Percentiles rank a stretch among this genome's conserved stretches.
Evolutionary conservation across 768 basidiomycete genomes (phyloP).

Genomic region (Tricholoma hemisulphureum): DNA sequence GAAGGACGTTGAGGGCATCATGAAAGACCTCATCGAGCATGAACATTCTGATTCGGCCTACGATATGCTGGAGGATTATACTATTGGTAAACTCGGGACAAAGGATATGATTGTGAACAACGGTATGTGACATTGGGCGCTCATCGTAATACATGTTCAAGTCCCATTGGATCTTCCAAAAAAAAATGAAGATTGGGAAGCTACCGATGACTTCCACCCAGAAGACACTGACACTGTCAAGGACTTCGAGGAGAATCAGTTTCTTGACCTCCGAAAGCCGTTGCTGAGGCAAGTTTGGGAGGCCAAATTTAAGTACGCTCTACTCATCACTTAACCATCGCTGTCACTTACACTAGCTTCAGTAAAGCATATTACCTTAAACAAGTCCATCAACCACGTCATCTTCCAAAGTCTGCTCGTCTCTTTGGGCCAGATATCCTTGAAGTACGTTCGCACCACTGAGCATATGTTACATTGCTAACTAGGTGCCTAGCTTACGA

Average conservation of each 20-base stretch:
- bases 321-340: background rate
- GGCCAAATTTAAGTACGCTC: constrained; percentile 71
- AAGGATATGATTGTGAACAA: constrained; percentile 76
- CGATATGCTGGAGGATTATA: constrained; percentile 86
- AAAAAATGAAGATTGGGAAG: constrained; percentile 97
- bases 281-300: constrained; percentile 85
- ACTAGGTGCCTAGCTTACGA: constrained; percentile 53
- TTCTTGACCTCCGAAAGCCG: constrained; percentile 87
- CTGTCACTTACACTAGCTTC: constrained; percentile 1
- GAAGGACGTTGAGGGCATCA: constrained; percentile 73
- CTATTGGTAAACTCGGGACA: constrained; percentile 78
- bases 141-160: background rate
- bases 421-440: constrained; percentile 81
- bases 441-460: constrained; percentile 53
- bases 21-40: constrained; percentile 81
- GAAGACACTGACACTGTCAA: constrained; percentile 79
- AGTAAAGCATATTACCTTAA: constrained; percentile 95
- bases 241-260: constrained; percentile 88
- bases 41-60: constrained; percentile 91
- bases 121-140: constrained; percentile 44
- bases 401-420: constrained; percentile 77
- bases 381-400: constrained; percentile 96
- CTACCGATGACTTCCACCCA: constrained; percentile 86
- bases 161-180: background rate
- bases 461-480: background rate